Conservation (phyloP, 1,284 basidiomycete species). For the Austroboletus rostrupii region DNA sequence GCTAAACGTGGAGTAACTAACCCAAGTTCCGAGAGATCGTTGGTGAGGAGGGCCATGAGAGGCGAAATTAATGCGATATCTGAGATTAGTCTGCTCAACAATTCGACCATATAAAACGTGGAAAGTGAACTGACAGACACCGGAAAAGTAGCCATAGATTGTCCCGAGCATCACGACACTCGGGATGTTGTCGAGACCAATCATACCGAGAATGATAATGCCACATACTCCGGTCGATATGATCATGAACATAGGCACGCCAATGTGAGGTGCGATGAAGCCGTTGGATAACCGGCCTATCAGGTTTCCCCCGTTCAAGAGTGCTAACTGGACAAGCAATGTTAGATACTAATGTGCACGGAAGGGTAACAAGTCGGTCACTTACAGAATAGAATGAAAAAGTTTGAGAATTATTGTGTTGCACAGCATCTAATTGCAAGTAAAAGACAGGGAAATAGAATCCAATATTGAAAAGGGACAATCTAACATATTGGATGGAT, state of each 20-base stretch:
- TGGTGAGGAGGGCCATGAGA: conserved; percentile 30
- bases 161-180: conserved; percentile 21
- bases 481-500: conserved; percentile 7
- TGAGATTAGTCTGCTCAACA: conserved; percentile 4
- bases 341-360: not conserved
- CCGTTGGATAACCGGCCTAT: conserved; percentile 25
- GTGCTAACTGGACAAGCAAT: conserved; percentile 17
- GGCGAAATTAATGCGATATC: conserved; percentile 33
- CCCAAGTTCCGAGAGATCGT: conserved; percentile 31
- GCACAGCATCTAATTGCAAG: conserved; percentile 27
- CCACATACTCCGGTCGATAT: conserved; percentile 27
- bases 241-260: conserved; percentile 18
- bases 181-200: conserved; percentile 15
- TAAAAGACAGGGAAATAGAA: conserved; percentile 29
- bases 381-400: conserved; percentile 33
- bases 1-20: conserved; percentile 5
- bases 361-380: not conserved
- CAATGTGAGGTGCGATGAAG: conserved; percentile 21
- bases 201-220: conserved; percentile 26
- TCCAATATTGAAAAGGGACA: conserved; percentile 13
- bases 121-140: conserved; percentile 30
- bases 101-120: too few species aligned
- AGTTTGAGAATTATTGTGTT: conserved; percentile 22
- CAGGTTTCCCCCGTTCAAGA: conserved; percentile 24
- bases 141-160: conserved; percentile 38